These are phyloP conservation scores for Termitomyces titanicus DNA, from an alignment of 768 basidiomycete genomes.

Conservation along the genomic window DNA sequence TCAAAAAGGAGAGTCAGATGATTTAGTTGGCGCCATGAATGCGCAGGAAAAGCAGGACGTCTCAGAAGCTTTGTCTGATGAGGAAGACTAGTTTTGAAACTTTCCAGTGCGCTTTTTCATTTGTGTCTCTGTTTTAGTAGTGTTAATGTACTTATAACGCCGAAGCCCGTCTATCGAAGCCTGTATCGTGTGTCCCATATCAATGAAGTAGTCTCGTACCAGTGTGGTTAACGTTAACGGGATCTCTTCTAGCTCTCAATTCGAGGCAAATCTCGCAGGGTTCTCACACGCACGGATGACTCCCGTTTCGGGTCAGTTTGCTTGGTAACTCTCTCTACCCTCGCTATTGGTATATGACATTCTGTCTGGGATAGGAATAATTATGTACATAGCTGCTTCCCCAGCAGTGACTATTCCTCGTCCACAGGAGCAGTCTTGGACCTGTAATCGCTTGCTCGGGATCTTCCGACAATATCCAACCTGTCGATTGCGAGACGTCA, in stretches of 20 bases:
- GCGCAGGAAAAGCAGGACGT: slow-evolving; percentile 61
- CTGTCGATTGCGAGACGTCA: neutral
- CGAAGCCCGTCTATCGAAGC: slow-evolving; percentile 18
- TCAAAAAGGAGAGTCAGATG: slow-evolving; percentile 77
- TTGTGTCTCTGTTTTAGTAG: slow-evolving; percentile 5
- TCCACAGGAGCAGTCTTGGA: neutral
- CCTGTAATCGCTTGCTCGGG: neutral
- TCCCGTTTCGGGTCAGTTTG: neutral
- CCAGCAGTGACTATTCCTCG: neutral
- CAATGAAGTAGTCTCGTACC: neutral
- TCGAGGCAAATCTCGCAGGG: too few species aligned
- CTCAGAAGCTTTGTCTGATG: slow-evolving; percentile 54
- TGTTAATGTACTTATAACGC: slow-evolving; percentile 1
- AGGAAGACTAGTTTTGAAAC: slow-evolving; percentile 42
- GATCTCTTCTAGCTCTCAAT: too few species aligned
- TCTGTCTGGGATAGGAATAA: neutral
- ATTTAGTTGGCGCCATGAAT: slow-evolving; percentile 80
- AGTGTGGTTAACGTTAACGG: too few species aligned
- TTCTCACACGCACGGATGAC: neutral
- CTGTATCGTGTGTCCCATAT: neutral
- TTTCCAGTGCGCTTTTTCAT: slow-evolving; percentile 18
- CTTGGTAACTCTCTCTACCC: too few species aligned
- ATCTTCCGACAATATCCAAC: neutral
- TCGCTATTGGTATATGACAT: too few species aligned
- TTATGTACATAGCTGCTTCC: too few species aligned